Percentiles rank a stretch among this genome's conserved stretches.
Evolutionary conservation across 768 basidiomycete genomes (phyloP).

Genomic region (Trametes sanguinea): DNA sequence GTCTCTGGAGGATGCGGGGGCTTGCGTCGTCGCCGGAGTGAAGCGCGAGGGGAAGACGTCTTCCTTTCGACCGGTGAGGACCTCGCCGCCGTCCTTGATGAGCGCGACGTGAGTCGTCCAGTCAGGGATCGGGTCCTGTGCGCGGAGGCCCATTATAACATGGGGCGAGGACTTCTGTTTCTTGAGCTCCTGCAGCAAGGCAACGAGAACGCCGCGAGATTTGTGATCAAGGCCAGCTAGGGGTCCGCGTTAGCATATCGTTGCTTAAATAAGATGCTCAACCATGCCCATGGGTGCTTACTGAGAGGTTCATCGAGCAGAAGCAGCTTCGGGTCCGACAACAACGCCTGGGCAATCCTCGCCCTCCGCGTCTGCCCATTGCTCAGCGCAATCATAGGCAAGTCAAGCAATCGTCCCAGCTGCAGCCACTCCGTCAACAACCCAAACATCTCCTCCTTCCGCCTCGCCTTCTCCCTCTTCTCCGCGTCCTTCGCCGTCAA

Average conservation of each 20-base stretch:
- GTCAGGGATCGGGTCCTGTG: constrained; percentile 70
- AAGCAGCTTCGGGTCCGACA: constrained; percentile 70
- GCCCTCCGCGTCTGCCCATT: constrained; percentile 93
- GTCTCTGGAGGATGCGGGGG: background rate
- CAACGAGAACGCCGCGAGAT: constrained; percentile 56
- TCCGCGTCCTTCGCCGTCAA: constrained; percentile 10
- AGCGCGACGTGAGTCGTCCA: constrained; percentile 72
- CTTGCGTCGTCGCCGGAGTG: background rate
- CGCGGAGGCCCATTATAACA: constrained; percentile 64
- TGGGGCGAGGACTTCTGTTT: constrained; percentile 45
- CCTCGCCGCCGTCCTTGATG: constrained; percentile 45
- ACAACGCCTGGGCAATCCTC: constrained; percentile 74
- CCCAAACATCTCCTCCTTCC: constrained; percentile 45
- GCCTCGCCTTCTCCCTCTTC: constrained; percentile 26
- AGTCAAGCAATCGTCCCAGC: constrained; percentile 65
- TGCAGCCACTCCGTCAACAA: constrained; percentile 57
- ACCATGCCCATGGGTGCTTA: constrained; percentile 39
- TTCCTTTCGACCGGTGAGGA: constrained; percentile 53
- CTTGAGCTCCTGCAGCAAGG: constrained; percentile 54
- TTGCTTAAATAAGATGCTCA: no score
- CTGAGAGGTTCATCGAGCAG: constrained; percentile 93
- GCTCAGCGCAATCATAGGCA: constrained; percentile 82
- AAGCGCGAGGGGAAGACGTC: constrained; percentile 39
- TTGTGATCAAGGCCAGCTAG: constrained; percentile 78
- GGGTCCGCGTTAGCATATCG: background rate